These are phyloP conservation scores for Lasiosphaeriaceae sp. DNA, from an alignment of 495 filamentous ascomycete species.

Conservation along the genomic window DNA sequence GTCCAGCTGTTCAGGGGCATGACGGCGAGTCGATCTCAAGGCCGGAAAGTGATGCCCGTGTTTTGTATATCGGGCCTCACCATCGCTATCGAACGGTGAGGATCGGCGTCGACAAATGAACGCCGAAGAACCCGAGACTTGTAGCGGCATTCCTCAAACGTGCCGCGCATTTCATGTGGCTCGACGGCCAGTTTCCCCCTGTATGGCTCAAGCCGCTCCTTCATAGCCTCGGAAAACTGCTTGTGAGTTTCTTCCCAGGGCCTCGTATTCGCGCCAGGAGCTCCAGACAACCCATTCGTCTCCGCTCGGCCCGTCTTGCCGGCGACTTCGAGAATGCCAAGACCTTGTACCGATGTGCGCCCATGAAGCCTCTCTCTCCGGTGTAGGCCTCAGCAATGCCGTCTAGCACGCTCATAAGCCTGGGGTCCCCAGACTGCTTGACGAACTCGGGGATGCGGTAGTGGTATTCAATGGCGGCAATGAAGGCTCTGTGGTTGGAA, in stretches of 20 bases:
- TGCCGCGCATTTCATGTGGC: constrained; percentile 48
- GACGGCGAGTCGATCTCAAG: constrained; percentile 45
- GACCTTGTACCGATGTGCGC: constrained; percentile 51
- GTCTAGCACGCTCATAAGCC: constrained; percentile 44
- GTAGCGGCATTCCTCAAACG: constrained; percentile 50
- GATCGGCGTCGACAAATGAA: constrained; percentile 40
- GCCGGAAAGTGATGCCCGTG: constrained; percentile 47
- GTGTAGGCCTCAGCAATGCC: constrained; percentile 47
- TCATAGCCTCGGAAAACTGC: constrained; percentile 51
- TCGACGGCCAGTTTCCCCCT: constrained; percentile 39
- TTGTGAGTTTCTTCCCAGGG: constrained; percentile 50
- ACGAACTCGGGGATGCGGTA: constrained; percentile 49
- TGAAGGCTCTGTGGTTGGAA: constrained; percentile 48
- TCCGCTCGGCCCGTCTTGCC: constrained; percentile 48
- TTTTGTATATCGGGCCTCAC: constrained; percentile 44
- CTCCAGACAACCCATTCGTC: constrained; percentile 46
- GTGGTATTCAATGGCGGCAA: constrained; percentile 47
- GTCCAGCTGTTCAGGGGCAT: constrained; percentile 49
- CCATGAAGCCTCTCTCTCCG: constrained; percentile 50
- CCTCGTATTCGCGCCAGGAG: constrained; percentile 31
- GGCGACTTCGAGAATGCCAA: constrained; percentile 50
- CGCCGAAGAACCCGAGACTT: constrained; percentile 37
- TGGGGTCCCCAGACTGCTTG: constrained; percentile 39
- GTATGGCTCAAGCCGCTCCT: constrained; percentile 46
- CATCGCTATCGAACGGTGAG: constrained; percentile 40